phyloP scores from a whole-genome alignment of 1,284 basidiomycete species.

The Fomitopsis palustris region DNA sequence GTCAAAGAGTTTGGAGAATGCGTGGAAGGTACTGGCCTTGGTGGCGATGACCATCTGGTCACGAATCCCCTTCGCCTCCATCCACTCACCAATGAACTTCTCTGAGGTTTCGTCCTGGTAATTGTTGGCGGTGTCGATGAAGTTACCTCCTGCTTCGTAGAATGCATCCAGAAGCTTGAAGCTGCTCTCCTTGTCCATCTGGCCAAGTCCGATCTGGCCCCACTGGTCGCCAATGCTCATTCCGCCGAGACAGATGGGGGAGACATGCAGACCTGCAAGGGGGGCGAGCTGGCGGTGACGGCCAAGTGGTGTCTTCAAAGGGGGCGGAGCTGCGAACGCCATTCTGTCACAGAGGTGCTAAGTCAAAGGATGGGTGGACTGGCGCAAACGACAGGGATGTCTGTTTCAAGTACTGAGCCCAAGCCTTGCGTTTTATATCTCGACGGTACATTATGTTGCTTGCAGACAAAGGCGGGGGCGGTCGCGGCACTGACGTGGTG shows the following conservation, averaged over 20 bases:
- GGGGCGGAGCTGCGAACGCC: no score
- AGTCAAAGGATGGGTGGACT: no score
- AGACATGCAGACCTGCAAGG: conserved; percentile 33
- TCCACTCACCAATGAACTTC: conserved; percentile 39
- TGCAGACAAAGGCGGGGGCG: no score
- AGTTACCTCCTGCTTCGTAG: conserved; percentile 18
- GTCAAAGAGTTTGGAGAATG: background rate
- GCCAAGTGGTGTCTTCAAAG: background rate
- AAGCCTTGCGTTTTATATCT: no score
- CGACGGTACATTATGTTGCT: no score
- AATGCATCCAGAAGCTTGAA: conserved; percentile 14
- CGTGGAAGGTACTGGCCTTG: conserved; percentile 18
- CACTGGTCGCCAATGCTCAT: conserved; percentile 50
- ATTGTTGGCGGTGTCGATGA: conserved; percentile 27
- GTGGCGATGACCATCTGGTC: conserved; percentile 42
- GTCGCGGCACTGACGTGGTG: no score
- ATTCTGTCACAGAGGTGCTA: no score
- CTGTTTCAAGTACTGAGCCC: no score
- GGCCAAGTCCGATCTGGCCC: conserved; percentile 27
- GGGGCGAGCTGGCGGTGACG: conserved; percentile 13
- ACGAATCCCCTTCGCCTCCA: conserved; percentile 32
- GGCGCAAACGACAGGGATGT: no score
- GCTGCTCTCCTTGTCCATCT: conserved; percentile 30
- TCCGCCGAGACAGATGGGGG: conserved; percentile 44
- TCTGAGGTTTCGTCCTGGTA: conserved; percentile 34